Evolutionary conservation across 306 rosid genomes (phyloP), one percentile per base, ranked within the genome.

Genomic region (Lotus japonicus): DNA sequence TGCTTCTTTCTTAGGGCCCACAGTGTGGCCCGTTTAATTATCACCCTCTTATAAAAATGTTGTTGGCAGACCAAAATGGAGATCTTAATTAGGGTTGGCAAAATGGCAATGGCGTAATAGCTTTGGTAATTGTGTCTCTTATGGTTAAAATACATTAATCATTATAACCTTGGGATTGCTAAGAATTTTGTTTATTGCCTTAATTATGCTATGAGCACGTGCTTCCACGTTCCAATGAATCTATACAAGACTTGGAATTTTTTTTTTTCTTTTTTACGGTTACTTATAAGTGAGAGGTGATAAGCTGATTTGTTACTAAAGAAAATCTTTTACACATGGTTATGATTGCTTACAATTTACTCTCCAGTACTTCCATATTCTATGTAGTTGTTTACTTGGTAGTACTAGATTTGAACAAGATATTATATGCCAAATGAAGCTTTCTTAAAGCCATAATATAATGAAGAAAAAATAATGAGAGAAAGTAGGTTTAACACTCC

Each of bases 321-420:
- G 7, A 44, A 69, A 73, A 80, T 77, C 87, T 79, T 74, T 69
- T 59, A 84, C 90, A 82, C 96, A 76, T 86, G 89, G 68, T 67
- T 75, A 77, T 77, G 73, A 77, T 89, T 76, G 75, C 96, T 89
- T 89, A 44, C 66, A 49, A 79, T 79, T 89, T 78, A 84, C 92
- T 82, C 84, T 80, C 82, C 84, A n/a, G n/a, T n/a, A 58, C 72
- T 77, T 42, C 51, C 65, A 60, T 63, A 57, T 71, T 74, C 68
- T 43, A n/a, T 61, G 11, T 65, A 59, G 26, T 74, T 39, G 61
- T 62, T 66, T 61, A 43, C 73, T 39, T 65, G 51, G 8, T 63
- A 33, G 28, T 58, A 66, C 70, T 72, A 72, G 39, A 67, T 65
- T 70, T 56, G 77, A 71, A 56, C 62, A 66, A 45, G 41, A 39